phyloP scores from a whole-genome alignment of 768 basidiomycete species.

The Boletus tylopilopsis region DNA sequence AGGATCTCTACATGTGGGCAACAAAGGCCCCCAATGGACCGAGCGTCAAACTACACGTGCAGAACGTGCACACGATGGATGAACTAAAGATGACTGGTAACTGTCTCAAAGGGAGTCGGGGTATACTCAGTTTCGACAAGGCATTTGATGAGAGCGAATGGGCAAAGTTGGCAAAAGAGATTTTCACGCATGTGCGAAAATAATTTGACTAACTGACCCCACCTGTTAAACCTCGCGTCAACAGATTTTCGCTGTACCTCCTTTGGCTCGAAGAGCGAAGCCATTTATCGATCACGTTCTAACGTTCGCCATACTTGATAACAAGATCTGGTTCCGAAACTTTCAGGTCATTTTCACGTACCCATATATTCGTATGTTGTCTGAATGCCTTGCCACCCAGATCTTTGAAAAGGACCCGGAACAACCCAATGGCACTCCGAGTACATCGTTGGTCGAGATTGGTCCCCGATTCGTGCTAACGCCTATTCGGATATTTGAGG shows the following conservation, averaged over 20 bases:
- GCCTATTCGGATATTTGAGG: conserved; percentile 97
- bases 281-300: conserved; percentile 98
- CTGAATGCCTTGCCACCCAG: conserved; percentile 36
- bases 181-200: conserved; percentile 81
- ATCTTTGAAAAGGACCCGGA: conserved; percentile 93
- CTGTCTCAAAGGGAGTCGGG: conserved; percentile 93
- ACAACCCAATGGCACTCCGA: conserved; percentile 80
- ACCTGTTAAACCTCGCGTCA: conserved; percentile 3
- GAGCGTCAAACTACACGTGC: conserved; percentile 95
- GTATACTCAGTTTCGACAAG: conserved; percentile 88
- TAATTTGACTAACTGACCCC: background rate
- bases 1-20: conserved; percentile 96
- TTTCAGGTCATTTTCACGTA: conserved; percentile 67
- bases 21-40: conserved; percentile 97
- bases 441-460: conserved; percentile 91
- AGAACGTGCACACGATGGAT: conserved; percentile 99
- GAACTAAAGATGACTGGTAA: conserved; percentile 99
- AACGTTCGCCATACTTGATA: conserved; percentile 92
- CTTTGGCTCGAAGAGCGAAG: conserved; percentile 85
- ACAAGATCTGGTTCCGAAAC: conserved; percentile 99
- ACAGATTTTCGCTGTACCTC: conserved; percentile 94
- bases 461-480: conserved; percentile 97
- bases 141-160: conserved; percentile 87
- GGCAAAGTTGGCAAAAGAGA: conserved; percentile 84
- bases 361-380: background rate